Evolutionary conservation across 208 protist species (phyloP).

Genomic region (Acanthamoeba triangularis): DNA sequence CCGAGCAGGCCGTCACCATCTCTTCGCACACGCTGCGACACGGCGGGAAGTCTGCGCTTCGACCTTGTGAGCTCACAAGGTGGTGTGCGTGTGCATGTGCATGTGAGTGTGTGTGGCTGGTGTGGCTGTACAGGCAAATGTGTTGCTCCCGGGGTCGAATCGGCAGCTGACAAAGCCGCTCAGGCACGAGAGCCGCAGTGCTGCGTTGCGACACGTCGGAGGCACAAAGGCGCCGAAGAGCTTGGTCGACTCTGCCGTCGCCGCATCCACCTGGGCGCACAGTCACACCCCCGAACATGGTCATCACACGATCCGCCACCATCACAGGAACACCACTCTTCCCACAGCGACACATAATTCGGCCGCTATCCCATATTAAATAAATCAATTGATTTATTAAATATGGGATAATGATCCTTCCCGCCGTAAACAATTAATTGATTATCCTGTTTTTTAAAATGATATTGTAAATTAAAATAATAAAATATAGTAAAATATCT

Average conservation of each 20-base stretch:
- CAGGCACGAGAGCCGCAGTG: neutral
- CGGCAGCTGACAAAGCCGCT: slow-evolving; percentile 4
- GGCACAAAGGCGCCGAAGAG: slow-evolving; percentile 8
- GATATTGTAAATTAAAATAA: neutral
- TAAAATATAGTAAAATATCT: neutral
- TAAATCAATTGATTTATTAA: no score
- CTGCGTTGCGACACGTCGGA: neutral
- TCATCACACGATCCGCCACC: neutral
- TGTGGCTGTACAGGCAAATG: neutral
- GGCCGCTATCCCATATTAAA: no score
- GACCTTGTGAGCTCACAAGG: neutral
- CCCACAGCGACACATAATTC: no score
- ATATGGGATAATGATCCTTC: no score
- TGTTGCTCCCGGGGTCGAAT: neutral
- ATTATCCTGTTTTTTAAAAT: no score
- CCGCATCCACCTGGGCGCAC: neutral
- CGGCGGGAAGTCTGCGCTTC: neutral
- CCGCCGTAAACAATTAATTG: no score
- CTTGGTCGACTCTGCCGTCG: neutral
- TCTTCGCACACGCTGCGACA: slow-evolving; percentile 18
- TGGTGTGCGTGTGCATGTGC: neutral
- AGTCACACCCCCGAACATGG: neutral
- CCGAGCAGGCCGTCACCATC: neutral
- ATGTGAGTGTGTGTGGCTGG: neutral
- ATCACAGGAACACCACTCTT: neutral